A percentile compares a stretch with the other conserved stretches of the same genome.
phyloP scores from a whole-genome alignment of 2,329 filamentous ascomycete genomes.

The Epichloe typhina region DNA sequence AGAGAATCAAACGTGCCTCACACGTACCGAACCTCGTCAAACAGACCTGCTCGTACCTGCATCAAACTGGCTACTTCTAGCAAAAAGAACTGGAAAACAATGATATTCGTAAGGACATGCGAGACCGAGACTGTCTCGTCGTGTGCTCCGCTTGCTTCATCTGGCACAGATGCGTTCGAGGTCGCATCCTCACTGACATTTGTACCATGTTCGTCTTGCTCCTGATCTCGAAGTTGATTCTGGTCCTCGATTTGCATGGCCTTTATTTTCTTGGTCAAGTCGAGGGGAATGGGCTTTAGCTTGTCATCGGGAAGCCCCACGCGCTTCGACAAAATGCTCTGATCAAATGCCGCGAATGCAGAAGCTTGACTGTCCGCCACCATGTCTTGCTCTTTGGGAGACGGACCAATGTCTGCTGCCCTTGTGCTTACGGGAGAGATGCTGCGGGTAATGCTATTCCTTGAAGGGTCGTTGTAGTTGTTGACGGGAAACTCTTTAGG shows the following conservation, averaged over 20 bases:
- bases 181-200: background rate
- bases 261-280: conserved; percentile 18
- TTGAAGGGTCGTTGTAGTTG: conserved; percentile 21
- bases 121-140: conserved; percentile 50
- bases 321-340: conserved; percentile 43
- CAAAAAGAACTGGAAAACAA: conserved; percentile 68
- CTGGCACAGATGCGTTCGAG: background rate
- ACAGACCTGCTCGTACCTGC: conserved; percentile 61
- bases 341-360: conserved; percentile 51
- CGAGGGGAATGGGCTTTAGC: conserved; percentile 34
- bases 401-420: conserved; percentile 12
- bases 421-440: conserved; percentile 27
- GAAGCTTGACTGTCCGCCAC: conserved; percentile 37
- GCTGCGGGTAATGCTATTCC: conserved; percentile 22
- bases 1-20: conserved; percentile 5
- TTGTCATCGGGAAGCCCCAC: conserved; percentile 33
- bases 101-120: conserved; percentile 66
- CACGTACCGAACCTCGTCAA: conserved; percentile 59
- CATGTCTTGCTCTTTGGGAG: conserved; percentile 19
- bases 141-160: conserved; percentile 10
- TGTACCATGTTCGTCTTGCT: too few species aligned
- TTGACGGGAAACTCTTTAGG: conserved; percentile 30
- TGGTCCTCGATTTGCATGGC: conserved; percentile 10
- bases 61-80: conserved; percentile 63
- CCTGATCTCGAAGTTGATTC: conserved; percentile 9